Conservation (phyloP, 2,329 filamentous ascomycete species). For the Ciborinia camelliae region DNA sequence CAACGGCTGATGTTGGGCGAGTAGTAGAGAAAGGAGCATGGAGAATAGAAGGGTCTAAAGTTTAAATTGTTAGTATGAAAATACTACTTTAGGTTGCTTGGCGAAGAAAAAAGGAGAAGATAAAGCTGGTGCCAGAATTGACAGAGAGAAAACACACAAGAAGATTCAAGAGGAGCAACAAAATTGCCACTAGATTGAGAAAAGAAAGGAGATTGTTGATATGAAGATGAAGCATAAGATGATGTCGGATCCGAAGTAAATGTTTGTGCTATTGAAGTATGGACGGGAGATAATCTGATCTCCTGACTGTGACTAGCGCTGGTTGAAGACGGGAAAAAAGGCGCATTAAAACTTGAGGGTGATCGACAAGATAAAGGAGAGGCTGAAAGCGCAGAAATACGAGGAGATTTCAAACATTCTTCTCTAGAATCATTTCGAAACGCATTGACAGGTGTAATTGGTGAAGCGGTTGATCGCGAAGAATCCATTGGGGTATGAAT, state of each 20-base stretch:
- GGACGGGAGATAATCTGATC: conserved; percentile 27
- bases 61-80: conserved; percentile 28
- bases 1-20: conserved; percentile 29
- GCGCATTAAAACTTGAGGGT: conserved; percentile 29
- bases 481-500: conserved; percentile 30
- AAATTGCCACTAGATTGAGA: conserved; percentile 53
- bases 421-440: conserved; percentile 25
- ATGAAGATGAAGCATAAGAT: conserved; percentile 27
- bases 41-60: conserved; percentile 37
- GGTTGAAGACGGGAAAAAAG: conserved; percentile 28
- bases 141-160: conserved; percentile 50
- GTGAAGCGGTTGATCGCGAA: conserved; percentile 32
- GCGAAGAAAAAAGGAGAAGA: neutral
- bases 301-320: conserved; percentile 28
- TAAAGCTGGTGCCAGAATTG: conserved; percentile 29
- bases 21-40: conserved; percentile 31
- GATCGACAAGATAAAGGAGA: conserved; percentile 34
- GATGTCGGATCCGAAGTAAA: conserved; percentile 26
- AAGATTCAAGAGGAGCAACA: conserved; percentile 49
- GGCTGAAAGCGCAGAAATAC: conserved; percentile 38
- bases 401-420: conserved; percentile 38
- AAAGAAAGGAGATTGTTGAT: conserved; percentile 47
- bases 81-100: conserved; percentile 12
- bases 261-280: conserved; percentile 22
- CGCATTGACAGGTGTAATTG: conserved; percentile 31